Conservation (phyloP, 495 filamentous ascomycete species). For the Xylaria cubensis region DNA sequence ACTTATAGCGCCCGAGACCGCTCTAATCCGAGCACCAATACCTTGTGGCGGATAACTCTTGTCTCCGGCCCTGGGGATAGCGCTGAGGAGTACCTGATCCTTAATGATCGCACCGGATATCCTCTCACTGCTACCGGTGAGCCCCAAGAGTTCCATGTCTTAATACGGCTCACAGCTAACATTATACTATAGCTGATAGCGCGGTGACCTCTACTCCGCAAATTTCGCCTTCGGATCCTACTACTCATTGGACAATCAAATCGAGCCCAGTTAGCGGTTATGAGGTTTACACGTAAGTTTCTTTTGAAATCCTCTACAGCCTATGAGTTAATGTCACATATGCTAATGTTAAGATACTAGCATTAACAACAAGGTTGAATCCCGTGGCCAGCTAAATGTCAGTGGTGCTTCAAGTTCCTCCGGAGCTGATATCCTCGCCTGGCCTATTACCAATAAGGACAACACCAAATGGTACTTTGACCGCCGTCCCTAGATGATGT, state of each 20-base stretch:
- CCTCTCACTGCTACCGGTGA: background rate
- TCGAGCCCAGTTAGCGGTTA: background rate
- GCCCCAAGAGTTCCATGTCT: background rate
- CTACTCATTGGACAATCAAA: constrained; percentile 3
- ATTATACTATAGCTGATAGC: background rate
- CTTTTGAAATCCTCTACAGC: background rate
- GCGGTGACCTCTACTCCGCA: background rate
- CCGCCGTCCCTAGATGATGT: background rate
- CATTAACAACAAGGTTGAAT: background rate
- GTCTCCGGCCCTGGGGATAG: background rate
- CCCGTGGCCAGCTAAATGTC: background rate
- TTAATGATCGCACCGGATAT: background rate
- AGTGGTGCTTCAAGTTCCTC: background rate
- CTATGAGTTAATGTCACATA: background rate
- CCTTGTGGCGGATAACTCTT: background rate
- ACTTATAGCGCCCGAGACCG: background rate
- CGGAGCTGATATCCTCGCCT: background rate
- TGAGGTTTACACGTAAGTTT: background rate
- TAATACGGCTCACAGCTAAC: background rate
- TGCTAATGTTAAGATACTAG: background rate
- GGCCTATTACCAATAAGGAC: background rate
- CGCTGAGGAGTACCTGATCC: background rate
- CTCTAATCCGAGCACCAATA: background rate
- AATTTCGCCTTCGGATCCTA: background rate
- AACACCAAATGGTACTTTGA: constrained; percentile 2